Conservation (phyloP, 257 asterid genomes). For the Capsicum baccatum region DNA sequence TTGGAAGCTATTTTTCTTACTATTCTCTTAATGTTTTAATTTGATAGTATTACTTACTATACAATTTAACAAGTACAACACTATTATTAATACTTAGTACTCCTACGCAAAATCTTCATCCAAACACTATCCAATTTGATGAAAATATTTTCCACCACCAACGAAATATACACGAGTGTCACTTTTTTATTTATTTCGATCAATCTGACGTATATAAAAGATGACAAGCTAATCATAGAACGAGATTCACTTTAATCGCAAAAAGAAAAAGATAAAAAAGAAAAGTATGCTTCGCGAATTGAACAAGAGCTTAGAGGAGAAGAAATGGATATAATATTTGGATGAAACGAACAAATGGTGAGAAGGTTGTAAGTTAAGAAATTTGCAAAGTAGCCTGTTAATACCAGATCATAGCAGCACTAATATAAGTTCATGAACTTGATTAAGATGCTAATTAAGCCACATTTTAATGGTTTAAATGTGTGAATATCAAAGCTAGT, state of each 20-base stretch:
- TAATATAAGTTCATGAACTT: too few species aligned
- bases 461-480: background rate
- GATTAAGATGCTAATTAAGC: too few species aligned
- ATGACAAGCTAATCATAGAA: background rate
- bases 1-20: background rate
- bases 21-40: too few species aligned
- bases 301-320: background rate
- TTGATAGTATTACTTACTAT: too few species aligned
- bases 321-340: background rate
- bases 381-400: background rate
- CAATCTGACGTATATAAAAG: background rate
- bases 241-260: background rate
- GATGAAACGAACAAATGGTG: background rate
- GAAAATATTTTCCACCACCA: too few species aligned
- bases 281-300: background rate
- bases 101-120: too few species aligned
- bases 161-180: background rate
- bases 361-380: background rate
- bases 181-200: background rate
- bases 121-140: too few species aligned
- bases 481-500: background rate
- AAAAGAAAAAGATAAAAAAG: background rate
- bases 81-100: too few species aligned
- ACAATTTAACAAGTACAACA: too few species aligned
- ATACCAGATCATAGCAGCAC: too few species aligned